phyloP scores from a whole-genome alignment of 2,329 filamentous ascomycete species.

The Aspergillus fructus region DNA sequence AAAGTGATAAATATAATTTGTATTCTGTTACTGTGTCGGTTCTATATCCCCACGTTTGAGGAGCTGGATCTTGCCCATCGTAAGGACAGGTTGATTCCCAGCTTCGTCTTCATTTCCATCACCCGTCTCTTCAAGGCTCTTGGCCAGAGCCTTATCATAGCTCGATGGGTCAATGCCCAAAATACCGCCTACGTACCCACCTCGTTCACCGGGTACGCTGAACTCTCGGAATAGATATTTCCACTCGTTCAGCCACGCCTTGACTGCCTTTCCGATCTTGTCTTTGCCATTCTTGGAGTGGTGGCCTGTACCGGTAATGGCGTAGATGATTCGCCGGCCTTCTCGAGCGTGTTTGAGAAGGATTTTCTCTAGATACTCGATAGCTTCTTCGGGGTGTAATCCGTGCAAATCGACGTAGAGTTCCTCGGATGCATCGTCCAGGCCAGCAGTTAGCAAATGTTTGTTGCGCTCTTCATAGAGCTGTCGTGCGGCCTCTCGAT shows the following conservation, averaged over 20 bases:
- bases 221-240: constrained; percentile 95
- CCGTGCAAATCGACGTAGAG: constrained; percentile 95
- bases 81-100: constrained; percentile 27
- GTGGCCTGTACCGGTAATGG: constrained; percentile 94
- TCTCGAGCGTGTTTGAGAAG: constrained; percentile 77
- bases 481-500: constrained; percentile 86
- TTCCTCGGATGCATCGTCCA: constrained; percentile 59
- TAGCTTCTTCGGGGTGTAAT: constrained; percentile 96
- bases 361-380: constrained; percentile 87
- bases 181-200: constrained; percentile 67
- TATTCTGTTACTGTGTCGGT: constrained; percentile 21
- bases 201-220: constrained; percentile 90
- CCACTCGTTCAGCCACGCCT: constrained; percentile 91
- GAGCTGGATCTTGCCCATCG: constrained; percentile 46
- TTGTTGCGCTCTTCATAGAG: constrained; percentile 94
- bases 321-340: constrained; percentile 74
- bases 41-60: constrained; percentile 46
- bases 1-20: not conserved
- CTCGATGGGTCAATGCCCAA: constrained; percentile 63
- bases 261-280: constrained; percentile 92
- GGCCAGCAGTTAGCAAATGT: constrained; percentile 48
- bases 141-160: constrained; percentile 48
- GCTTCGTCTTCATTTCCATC: constrained; percentile 26
- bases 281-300: constrained; percentile 99
- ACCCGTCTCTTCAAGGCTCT: constrained; percentile 23